Percentiles rank a stretch among this genome's conserved stretches.
Evolutionary conservation across 148 eudicot genomes (phyloP).

Genomic region (Rhododendron ovatum): DNA sequence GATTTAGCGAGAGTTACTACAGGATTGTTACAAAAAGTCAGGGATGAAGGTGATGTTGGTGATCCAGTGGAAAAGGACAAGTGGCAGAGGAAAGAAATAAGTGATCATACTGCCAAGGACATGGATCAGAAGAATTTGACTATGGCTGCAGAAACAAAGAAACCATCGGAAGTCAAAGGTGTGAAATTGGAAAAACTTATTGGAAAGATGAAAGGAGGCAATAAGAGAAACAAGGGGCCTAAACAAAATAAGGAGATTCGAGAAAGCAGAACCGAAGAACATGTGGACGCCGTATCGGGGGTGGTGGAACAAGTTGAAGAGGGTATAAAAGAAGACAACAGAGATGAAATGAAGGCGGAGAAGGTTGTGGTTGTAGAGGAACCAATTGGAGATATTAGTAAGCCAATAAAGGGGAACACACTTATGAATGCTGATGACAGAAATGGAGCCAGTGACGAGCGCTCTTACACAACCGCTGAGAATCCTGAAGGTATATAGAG

Average conservation of each 20-base stretch:
- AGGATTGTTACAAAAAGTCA: constrained; percentile 22
- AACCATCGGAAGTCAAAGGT: not conserved
- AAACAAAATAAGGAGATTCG: not conserved
- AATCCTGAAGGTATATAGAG: constrained; percentile 23
- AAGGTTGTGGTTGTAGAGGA: constrained; percentile 4
- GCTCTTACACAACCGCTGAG: not conserved
- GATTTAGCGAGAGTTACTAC: constrained; percentile 26
- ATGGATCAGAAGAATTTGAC: not conserved
- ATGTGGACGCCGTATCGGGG: constrained; percentile 7
- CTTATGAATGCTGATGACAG: not conserved
- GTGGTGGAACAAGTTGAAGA: constrained; percentile 14
- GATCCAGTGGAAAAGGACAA: constrained; percentile 1
- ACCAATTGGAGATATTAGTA: not conserved
- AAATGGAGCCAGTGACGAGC: not conserved
- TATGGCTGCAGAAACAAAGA: not conserved
- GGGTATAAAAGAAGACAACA: not conserved
- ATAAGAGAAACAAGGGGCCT: constrained; percentile 9
- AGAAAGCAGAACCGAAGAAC: constrained; percentile 2
- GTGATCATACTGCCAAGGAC: not conserved
- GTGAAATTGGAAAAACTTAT: not conserved
- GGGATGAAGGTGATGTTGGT: constrained; percentile 24
- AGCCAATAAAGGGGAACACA: not conserved
- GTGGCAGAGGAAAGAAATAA: not conserved
- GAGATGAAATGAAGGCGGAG: constrained; percentile 5
- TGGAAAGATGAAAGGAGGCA: constrained; percentile 2